Percentiles rank a stretch among this genome's conserved stretches.
phyloP scores from a whole-genome alignment of 805 yeast genomes.

The Cyberlindnera maritima region DNA sequence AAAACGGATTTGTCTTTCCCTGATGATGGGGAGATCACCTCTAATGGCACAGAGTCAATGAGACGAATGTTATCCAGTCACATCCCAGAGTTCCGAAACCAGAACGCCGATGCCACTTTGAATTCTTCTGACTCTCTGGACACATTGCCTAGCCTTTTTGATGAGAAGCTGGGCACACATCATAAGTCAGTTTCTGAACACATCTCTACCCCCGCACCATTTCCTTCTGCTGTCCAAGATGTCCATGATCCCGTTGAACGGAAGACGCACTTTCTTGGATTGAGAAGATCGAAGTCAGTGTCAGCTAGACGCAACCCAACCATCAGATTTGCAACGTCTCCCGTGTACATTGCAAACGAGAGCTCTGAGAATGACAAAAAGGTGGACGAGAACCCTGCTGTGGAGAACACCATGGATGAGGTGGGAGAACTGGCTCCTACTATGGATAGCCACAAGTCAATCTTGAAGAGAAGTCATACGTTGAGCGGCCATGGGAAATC shows the following conservation, averaged over 20 bases:
- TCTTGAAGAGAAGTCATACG: constrained; percentile 5
- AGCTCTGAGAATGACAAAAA: neutral
- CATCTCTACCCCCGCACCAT: constrained; percentile 19
- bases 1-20: constrained; percentile 14
- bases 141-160: constrained; percentile 7
- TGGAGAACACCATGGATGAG: neutral
- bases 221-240: neutral
- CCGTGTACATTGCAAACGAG: constrained; percentile 8
- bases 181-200: constrained; percentile 13
- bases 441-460: neutral
- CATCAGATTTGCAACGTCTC: constrained; percentile 22
- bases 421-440: neutral
- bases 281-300: constrained; percentile 3
- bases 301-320: constrained; percentile 5
- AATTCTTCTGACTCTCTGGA: neutral
- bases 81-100: neutral
- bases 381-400: neutral
- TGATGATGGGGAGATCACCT: neutral
- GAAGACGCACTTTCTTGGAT: constrained; percentile 1
- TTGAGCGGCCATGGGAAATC: neutral
- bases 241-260: neutral
- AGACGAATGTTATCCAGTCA: constrained; percentile 6
- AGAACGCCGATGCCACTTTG: neutral
- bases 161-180: constrained; percentile 3
- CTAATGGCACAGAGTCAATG: constrained; percentile 14